Base-by-base conservation (phyloP, 768 basidiomycete genomes). In the Austroboletus festivus region DNA sequence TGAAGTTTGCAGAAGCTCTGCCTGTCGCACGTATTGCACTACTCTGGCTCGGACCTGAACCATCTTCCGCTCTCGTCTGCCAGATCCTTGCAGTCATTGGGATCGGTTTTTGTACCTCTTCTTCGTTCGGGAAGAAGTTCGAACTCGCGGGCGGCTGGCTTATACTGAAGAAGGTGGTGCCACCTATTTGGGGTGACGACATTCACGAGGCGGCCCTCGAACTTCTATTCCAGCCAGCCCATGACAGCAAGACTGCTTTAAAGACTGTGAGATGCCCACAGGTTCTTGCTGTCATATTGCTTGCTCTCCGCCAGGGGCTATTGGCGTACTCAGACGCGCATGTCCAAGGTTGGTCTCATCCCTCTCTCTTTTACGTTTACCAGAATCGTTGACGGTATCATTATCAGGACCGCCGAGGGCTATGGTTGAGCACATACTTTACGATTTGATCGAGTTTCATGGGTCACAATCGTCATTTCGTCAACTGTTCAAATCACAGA, bases 71-170 rank as follows among this genome's bases (percentile, higher is more conserved):
- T 30, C 76, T 85, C 38, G 78, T 79, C 11, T 71, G 77, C 22
- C 78, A 82, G 53, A 73, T 90, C 34, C 71, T 91, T 1, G 67
- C 67, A 1, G 67, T 93, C 18, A 74, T 90, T 9, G 72, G 73
- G 2, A 71, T 83, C 45, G 77, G 82, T 49, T 71, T 85, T 23
- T 68, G 67, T 15, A 64, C 73, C 23, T 82, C 82, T 0, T 60
- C 76, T 10, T 78, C 82, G 2, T 96, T 93, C 69, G 77, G 71
- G 39, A 75, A 85, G 47, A 92, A 89, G 57, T 92, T 95, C 55
- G 93, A 94, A 62, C 71, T 87, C 1, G 82, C 89, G 31, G 85
- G 84, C 44, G 93, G 93, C 9, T 95, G 92, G 86, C 82, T 74
- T 39, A 73, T 86, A 3, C 62, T 95, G 30, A 85, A 82, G 61